phyloP scores from a whole-genome alignment of 1,139 yeast species.

The Protomyces arabidopsidicola region DNA sequence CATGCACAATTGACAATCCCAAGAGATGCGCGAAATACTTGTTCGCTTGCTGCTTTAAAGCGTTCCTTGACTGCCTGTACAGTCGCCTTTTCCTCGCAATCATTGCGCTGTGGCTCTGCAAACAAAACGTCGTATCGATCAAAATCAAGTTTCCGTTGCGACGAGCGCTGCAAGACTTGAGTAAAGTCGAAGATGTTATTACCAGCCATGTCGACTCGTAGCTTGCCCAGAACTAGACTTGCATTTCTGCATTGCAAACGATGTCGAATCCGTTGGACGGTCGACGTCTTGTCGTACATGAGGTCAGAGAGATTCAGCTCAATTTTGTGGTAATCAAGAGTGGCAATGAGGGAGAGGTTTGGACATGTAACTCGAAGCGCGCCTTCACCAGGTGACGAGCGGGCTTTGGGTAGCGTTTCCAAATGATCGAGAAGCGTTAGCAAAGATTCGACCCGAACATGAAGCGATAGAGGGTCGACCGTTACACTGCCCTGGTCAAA shows the following conservation, averaged over 20 bases:
- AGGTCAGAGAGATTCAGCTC: neutral
- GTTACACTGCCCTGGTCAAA: neutral
- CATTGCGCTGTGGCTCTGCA: neutral
- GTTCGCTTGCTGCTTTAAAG: neutral
- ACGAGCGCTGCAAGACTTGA: neutral
- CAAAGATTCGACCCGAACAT: neutral
- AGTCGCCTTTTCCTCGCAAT: neutral
- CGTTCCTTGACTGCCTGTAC: slow-evolving; percentile 12
- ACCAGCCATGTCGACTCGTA: neutral
- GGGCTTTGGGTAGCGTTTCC: neutral
- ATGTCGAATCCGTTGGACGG: neutral
- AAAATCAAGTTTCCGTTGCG: slow-evolving; percentile 13
- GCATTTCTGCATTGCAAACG: neutral
- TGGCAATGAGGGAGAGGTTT: neutral
- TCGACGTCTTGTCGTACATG: neutral
- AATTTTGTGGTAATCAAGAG: neutral
- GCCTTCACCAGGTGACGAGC: neutral
- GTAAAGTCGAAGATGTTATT: slow-evolving; percentile 4
- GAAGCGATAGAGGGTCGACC: neutral
- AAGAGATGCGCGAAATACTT: slow-evolving; percentile 5
- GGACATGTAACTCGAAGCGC: neutral
- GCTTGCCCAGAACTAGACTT: neutral
- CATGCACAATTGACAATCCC: neutral
- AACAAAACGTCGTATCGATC: slow-evolving; percentile 12
- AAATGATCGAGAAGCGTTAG: neutral